Evolutionary conservation across 805 yeast species (phyloP).

Genomic region (Candida chilensis): DNA sequence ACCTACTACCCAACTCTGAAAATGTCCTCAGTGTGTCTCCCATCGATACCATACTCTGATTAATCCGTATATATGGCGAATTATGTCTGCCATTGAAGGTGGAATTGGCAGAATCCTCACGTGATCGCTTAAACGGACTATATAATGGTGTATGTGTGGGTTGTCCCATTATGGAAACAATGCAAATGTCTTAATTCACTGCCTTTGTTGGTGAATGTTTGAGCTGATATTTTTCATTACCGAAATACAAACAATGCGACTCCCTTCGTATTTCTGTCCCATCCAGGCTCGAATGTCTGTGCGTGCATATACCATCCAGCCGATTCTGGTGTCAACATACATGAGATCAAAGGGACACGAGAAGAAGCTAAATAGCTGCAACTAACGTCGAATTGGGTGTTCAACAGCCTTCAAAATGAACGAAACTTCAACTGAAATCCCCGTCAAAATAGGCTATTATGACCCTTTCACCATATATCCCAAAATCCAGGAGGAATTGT

Average conservation of each 20-base stretch:
- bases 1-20: background rate
- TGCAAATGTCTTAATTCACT: too few relatives aligned
- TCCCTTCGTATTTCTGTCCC: slow-evolving; percentile 2
- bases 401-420: background rate
- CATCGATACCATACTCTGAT: background rate
- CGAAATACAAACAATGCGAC: too few relatives aligned
- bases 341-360: slow-evolving; percentile 3
- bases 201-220: too few relatives aligned
- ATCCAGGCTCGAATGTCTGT: slow-evolving; percentile 2
- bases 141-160: slow-evolving; percentile 3
- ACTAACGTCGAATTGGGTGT: background rate
- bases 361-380: slow-evolving; percentile 1
- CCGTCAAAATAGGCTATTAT: slow-evolving; percentile 46
- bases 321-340: too few relatives aligned
- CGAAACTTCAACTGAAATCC: slow-evolving; percentile 5
- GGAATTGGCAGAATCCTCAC: background rate
- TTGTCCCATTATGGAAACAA: too few relatives aligned
- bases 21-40: background rate
- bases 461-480: slow-evolving; percentile 65
- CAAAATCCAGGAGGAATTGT: slow-evolving; percentile 30
- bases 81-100: background rate
- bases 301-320: too few relatives aligned
- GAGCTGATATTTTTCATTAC: too few relatives aligned
- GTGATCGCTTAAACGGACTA: slow-evolving; percentile 2
- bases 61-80: background rate